A percentile compares a stretch with the other conserved stretches of the same genome.
phyloP scores from a whole-genome alignment of 495 filamentous ascomycete species.

The Haplographium delicatum region DNA sequence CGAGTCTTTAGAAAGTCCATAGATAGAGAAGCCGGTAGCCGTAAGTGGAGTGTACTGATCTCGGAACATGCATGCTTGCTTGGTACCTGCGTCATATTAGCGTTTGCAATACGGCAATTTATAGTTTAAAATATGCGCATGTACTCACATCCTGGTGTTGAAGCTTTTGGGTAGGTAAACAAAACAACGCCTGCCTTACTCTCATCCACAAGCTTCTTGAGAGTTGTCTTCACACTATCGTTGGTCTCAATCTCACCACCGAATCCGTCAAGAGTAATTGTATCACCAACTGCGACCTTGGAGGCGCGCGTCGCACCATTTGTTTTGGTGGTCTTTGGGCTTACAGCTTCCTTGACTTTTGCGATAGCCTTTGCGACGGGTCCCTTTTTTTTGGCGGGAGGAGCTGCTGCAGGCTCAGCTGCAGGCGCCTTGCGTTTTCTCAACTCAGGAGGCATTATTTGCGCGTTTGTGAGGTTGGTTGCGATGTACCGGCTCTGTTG shows the following conservation, averaged over 20 bases:
- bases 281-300: slow-evolving; percentile 36
- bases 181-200: slow-evolving; percentile 84
- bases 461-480: not conserved
- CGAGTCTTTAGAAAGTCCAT: slow-evolving; percentile 80
- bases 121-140: too few relatives aligned
- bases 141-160: slow-evolving; percentile 87
- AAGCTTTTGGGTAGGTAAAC: slow-evolving; percentile 95
- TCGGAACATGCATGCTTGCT: slow-evolving; percentile 87
- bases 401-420: slow-evolving; percentile 43
- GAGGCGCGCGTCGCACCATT: slow-evolving; percentile 23
- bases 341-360: slow-evolving; percentile 41
- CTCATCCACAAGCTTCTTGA: slow-evolving; percentile 71
- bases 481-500: slow-evolving; percentile 2
- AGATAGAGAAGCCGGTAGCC: slow-evolving; percentile 78
- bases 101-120: not conserved
- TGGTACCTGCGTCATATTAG: slow-evolving; percentile 59
- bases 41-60: slow-evolving; percentile 73
- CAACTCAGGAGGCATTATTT: slow-evolving; percentile 54
- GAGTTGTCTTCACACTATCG: slow-evolving; percentile 69
- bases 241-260: slow-evolving; percentile 82
- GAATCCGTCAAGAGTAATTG: slow-evolving; percentile 63
- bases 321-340: slow-evolving; percentile 28
- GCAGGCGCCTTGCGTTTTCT: slow-evolving; percentile 68
- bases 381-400: slow-evolving; percentile 50
- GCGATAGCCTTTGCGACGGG: slow-evolving; percentile 36